phyloP scores from a whole-genome alignment of 2,329 filamentous ascomycete species.

The Sphaerulina vaccinii region DNA sequence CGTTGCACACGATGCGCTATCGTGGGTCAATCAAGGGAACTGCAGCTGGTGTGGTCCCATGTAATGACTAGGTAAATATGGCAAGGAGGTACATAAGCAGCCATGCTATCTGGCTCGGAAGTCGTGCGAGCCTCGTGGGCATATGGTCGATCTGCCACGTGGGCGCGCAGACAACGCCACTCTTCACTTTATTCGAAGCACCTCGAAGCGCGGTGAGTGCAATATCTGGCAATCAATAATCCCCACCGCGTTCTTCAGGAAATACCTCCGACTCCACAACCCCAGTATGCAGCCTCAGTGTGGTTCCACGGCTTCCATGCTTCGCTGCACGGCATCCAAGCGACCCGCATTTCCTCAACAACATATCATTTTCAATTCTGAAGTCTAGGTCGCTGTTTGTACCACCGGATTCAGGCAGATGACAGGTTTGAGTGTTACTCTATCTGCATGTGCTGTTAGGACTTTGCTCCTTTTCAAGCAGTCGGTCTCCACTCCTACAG shows the following conservation, averaged over 20 bases:
- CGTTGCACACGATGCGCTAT: not conserved
- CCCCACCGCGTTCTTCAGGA: constrained; percentile 12
- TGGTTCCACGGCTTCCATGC: not conserved
- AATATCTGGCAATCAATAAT: not conserved
- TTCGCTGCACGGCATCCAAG: constrained; percentile 9
- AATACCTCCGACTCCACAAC: constrained; percentile 4
- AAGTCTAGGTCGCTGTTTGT: constrained; percentile 1
- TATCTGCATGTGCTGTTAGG: not conserved
- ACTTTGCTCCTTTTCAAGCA: not conserved
- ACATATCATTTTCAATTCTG: not conserved
- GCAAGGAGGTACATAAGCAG: not conserved
- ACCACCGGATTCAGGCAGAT: constrained; percentile 10
- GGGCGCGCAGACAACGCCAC: constrained; percentile 7
- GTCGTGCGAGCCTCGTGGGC: not conserved
- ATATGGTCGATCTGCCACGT: constrained; percentile 9
- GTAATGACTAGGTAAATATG: not conserved
- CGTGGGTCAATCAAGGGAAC: not conserved
- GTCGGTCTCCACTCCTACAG: constrained; percentile 1
- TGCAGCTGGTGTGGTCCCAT: not conserved
- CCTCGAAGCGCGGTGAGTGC: not conserved
- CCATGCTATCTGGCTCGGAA: not conserved
- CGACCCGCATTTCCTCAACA: not conserved
- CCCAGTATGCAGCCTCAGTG: not conserved
- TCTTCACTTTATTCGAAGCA: constrained; percentile 14
- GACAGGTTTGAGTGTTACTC: constrained; percentile 14